Evolutionary conservation across 2,329 filamentous ascomycete species (phyloP).

Genomic region (Colletotrichum godetiae): DNA sequence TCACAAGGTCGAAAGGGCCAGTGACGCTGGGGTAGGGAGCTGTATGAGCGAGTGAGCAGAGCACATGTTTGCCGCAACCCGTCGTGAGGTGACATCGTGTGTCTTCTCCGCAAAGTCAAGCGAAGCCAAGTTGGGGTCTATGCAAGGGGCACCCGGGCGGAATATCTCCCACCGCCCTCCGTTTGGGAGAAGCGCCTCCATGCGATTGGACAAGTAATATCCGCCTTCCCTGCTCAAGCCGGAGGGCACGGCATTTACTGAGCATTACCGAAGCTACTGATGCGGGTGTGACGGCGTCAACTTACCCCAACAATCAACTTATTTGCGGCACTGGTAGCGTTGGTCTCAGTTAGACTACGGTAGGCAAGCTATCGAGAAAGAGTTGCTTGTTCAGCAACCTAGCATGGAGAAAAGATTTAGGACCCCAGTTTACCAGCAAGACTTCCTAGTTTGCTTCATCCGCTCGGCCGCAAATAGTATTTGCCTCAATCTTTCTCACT

Average conservation of each 20-base stretch:
- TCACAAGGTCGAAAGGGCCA: not conserved
- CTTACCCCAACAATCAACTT: constrained; percentile 13
- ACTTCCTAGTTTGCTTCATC: not conserved
- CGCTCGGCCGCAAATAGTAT: not conserved
- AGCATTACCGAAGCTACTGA: constrained; percentile 8
- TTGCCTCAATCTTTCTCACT: not conserved
- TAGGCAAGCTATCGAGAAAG: not conserved
- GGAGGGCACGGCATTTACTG: constrained; percentile 18
- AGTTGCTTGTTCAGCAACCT: not conserved
- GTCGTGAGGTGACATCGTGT: constrained; percentile 13
- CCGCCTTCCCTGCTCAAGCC: not conserved
- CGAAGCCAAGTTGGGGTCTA: constrained; percentile 7
- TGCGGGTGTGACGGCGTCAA: constrained; percentile 9
- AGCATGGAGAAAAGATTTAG: not conserved
- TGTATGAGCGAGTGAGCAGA: constrained; percentile 6
- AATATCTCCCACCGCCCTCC: constrained; percentile 11
- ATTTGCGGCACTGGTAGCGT: constrained; percentile 14
- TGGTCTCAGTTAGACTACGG: not conserved
- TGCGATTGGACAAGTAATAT: constrained; percentile 9
- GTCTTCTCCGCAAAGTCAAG: constrained; percentile 9
- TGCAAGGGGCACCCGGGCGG: constrained; percentile 16
- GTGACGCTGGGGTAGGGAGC: not conserved
- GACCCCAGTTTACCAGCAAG: not conserved
- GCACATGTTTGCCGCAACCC: constrained; percentile 1
- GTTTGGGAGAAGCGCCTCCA: not conserved